Evolutionary conservation across 805 yeast species (phyloP).

Genomic region (Teunomyces cretensis): DNA sequence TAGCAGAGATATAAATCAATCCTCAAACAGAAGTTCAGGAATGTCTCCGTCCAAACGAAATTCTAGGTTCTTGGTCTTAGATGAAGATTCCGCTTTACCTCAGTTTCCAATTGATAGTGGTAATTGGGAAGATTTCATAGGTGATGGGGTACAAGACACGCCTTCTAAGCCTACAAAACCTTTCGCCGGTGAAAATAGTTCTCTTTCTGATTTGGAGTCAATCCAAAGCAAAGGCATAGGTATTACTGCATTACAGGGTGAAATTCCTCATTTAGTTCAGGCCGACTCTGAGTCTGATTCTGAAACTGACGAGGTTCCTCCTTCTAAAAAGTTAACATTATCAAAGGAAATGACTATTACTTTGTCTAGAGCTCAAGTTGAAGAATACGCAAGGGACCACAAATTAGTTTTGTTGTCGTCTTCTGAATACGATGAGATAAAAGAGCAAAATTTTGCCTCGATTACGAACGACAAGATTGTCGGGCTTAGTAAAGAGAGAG

Average conservation of each 20-base stretch:
- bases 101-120: conserved; percentile 19
- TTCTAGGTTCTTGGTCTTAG: conserved; percentile 31
- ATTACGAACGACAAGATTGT: conserved; percentile 24
- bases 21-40: conserved; percentile 22
- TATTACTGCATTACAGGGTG: conserved; percentile 13
- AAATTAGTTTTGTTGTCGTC: conserved; percentile 31
- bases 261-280: conserved; percentile 26
- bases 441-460: conserved; percentile 21
- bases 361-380: conserved; percentile 23
- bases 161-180: conserved; percentile 22
- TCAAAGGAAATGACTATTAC: conserved; percentile 15
- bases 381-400: conserved; percentile 33
- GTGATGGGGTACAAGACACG: conserved; percentile 20
- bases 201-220: conserved; percentile 12
- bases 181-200: conserved; percentile 11
- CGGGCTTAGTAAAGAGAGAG: conserved; percentile 22
- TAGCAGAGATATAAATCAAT: conserved; percentile 8
- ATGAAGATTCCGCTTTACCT: conserved; percentile 23
- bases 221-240: conserved; percentile 13
- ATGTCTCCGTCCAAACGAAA: conserved; percentile 37
- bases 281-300: conserved; percentile 27
- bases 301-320: conserved; percentile 14
- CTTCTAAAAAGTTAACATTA: conserved; percentile 10
- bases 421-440: conserved; percentile 31
- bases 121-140: conserved; percentile 43